phyloP scores from a whole-genome alignment of 202 grass and related monocot genomes.

The Zizania palustris region DNA sequence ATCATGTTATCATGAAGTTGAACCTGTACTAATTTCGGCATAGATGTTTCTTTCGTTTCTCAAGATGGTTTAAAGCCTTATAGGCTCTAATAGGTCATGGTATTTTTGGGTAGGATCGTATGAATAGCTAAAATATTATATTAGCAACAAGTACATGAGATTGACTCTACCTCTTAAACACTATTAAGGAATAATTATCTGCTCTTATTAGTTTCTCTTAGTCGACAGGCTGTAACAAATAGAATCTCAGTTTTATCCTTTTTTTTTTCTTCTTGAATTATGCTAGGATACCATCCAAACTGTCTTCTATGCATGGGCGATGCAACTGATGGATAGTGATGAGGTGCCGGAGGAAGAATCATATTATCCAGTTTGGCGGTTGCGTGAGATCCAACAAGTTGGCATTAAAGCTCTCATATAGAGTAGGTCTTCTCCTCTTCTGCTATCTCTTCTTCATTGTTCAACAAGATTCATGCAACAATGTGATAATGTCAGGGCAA shows the following conservation, averaged over 20 bases:
- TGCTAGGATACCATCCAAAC: conserved; percentile 54
- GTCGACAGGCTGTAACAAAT: conserved; percentile 11
- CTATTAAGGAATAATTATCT: background rate
- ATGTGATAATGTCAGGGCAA: conserved; percentile 13
- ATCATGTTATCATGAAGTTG: no score
- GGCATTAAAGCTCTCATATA: conserved; percentile 90
- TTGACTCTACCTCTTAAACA: background rate
- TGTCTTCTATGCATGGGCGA: conserved; percentile 45
- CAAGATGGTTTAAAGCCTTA: conserved; percentile 2
- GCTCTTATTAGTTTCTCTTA: conserved; percentile 11
- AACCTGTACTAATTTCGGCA: conserved; percentile 5
- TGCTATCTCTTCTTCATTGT: background rate
- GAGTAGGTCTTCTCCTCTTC: conserved; percentile 17
- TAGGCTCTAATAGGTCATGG: background rate
- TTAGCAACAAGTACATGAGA: background rate
- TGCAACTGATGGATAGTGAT: conserved; percentile 55
- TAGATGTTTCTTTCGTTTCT: no score
- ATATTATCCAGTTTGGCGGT: conserved; percentile 74
- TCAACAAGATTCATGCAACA: background rate
- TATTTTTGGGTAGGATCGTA: background rate
- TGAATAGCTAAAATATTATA: background rate
- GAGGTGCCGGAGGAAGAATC: conserved; percentile 73
- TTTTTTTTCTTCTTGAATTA: conserved; percentile 29
- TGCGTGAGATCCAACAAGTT: conserved; percentile 88
- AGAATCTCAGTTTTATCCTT: conserved; percentile 3